Evolutionary conservation across 257 asterid genomes (phyloP).

Genomic region (Orobanche coerulescens): DNA sequence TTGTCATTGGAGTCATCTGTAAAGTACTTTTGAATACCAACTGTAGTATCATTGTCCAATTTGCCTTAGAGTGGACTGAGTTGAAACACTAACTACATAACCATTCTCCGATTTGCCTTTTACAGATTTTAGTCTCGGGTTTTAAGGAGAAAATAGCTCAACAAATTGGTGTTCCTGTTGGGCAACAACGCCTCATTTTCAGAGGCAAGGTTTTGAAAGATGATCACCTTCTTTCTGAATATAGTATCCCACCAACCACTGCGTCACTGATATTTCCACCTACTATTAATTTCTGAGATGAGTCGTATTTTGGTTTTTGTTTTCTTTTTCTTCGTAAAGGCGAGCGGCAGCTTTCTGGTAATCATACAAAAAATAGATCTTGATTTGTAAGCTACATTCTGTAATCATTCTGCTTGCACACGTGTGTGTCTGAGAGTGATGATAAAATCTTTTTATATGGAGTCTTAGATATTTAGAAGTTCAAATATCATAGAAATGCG

Average conservation of each 20-base stretch:
- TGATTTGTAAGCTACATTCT: neutral
- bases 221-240: constrained; percentile 60
- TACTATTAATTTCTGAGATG: neutral
- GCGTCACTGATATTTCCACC: constrained; percentile 6
- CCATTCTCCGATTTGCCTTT: constrained; percentile 11
- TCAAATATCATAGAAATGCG: no score
- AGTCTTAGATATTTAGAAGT: neutral
- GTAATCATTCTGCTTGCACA: neutral
- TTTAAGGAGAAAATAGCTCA: constrained; percentile 74
- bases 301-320: neutral
- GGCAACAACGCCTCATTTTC: constrained; percentile 75
- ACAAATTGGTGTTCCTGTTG: constrained; percentile 69
- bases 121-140: constrained; percentile 56
- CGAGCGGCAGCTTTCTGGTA: neutral
- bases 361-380: no score
- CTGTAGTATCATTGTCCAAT: neutral
- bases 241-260: constrained; percentile 49
- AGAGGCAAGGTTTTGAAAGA: constrained; percentile 87
- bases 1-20: neutral
- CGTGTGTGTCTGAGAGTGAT: neutral
- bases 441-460: neutral
- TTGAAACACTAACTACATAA: constrained; percentile 5
- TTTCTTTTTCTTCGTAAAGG: neutral
- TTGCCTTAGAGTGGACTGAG: neutral
- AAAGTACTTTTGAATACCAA: neutral